Base-by-base conservation (phyloP, 176 grass and related monocot genomes). In the Bothriochloa decipiens region DNA sequence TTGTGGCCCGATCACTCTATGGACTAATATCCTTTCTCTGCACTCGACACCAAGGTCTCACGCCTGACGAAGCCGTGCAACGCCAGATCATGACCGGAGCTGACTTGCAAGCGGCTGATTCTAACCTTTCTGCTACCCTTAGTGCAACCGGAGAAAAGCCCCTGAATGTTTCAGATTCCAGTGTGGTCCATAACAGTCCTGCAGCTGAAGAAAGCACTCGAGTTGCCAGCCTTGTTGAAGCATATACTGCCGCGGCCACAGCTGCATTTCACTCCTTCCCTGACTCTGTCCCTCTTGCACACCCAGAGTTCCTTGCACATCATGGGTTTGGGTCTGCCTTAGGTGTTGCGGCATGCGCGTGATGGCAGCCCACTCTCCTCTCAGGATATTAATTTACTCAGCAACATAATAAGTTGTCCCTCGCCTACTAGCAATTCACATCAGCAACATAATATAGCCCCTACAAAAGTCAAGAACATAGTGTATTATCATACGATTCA, bases 291-390 rank as follows among this genome's bases (percentile, higher is more conserved):
- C 77, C 77, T 46, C 62, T n/a, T 79, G 77, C 77, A 20, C 77
- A 79, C 40, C 28, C 7, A 5, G 61, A 67, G 62, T 67, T 80
- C 27, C 62, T 80, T n/a, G 25, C 67, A 16, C 15, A 23, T 80
- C 42, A n/a, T 67, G 41, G 5, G 63, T 26, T 23, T 45, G 42
- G 12, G 62, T 7, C 20, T 67, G 41, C 27, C 40, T 22, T 3
- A 14, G 11, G 6, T 8, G 6, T 25, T 73, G 18, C 69, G 35
- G 37, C 0, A 28, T 11, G 39, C 26, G 42, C 7, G 46, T 1
- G 70, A 27, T 73, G 70, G 70, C 3, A 4, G 10, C 17, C 40
- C 11, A 35, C 77, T 80, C 41, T 67, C 62, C 27, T 47, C 10
- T 14, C 4, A 67, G 1, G 41, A 52, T 14, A 62, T 79, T 79